These are phyloP conservation scores for Platanthera zijinensis DNA, from an alignment of 106 monocot genomes.

Conservation along the genomic window DNA sequence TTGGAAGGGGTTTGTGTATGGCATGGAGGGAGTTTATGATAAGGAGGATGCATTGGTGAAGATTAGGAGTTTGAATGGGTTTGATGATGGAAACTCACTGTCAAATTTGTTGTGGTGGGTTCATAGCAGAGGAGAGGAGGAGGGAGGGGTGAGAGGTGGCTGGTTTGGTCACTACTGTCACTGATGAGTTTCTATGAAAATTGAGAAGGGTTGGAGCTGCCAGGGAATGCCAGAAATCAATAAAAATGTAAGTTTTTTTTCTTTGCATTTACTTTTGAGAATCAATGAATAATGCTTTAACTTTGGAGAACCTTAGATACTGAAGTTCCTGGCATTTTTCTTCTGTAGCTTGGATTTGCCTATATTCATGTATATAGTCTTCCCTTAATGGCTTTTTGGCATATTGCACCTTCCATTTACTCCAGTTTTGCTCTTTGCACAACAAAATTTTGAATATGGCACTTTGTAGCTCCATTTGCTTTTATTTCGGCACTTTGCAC, in stretches of 20 bases:
- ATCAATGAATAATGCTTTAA: neutral
- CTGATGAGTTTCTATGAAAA: conserved; percentile 11
- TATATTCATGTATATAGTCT: neutral
- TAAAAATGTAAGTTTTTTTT: neutral
- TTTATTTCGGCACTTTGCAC: too few relatives aligned
- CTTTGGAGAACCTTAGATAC: neutral
- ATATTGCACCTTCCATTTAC: too few relatives aligned
- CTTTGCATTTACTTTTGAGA: neutral
- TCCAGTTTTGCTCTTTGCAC: too few relatives aligned
- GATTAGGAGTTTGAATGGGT: conserved; percentile 40
- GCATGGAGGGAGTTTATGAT: conserved; percentile 69
- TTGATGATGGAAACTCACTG: conserved; percentile 83
- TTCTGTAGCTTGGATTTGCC: neutral
- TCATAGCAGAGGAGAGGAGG: conserved; percentile 55
- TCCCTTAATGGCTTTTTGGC: neutral
- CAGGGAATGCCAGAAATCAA: neutral
- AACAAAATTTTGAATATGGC: too few relatives aligned
- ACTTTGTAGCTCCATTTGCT: too few relatives aligned
- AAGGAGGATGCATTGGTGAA: conserved; percentile 53
- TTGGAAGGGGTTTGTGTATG: conserved; percentile 95
- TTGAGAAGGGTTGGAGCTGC: neutral
- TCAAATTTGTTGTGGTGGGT: conserved; percentile 93
- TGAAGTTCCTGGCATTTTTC: neutral
- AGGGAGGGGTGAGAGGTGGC: conserved; percentile 17
- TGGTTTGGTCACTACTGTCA: conserved; percentile 51